phyloP scores from a whole-genome alignment of 768 basidiomycete genomes.

The Suillus discolor region DNA sequence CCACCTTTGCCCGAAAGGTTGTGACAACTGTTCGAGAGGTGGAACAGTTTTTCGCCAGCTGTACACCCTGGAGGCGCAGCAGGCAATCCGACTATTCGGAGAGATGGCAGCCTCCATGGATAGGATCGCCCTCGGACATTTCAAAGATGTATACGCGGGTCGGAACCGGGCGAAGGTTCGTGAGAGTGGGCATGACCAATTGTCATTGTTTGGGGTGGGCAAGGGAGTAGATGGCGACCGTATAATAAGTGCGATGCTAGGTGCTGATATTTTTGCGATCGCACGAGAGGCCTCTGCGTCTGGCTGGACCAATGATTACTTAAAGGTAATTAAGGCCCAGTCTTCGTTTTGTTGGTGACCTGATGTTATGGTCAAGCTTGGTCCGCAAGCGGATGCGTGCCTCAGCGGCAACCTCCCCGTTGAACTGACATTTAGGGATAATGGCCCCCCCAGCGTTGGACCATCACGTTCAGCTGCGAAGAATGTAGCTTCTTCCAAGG shows the following conservation, averaged over 20 bases:
- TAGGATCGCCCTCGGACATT: conserved; percentile 60
- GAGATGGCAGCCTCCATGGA: conserved; percentile 44
- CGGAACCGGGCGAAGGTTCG: conserved; percentile 48
- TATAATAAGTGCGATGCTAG: conserved; percentile 58
- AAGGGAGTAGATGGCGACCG: conserved; percentile 58
- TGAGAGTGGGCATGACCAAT: conserved; percentile 48
- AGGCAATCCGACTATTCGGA: conserved; percentile 61
- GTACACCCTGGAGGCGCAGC: conserved; percentile 58
- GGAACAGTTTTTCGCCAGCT: conserved; percentile 51
- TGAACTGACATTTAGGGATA: conserved; percentile 30
- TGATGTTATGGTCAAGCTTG: conserved; percentile 17
- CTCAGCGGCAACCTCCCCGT: conserved; percentile 20
- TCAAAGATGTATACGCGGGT: conserved; percentile 69
- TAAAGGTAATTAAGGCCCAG: conserved; percentile 42
- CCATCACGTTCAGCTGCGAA: conserved; percentile 3
- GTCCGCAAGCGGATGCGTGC: conserved; percentile 24
- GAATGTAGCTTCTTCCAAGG: conserved; percentile 17
- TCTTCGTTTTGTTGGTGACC: not conserved
- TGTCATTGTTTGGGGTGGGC: conserved; percentile 57
- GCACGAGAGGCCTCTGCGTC: conserved; percentile 48
- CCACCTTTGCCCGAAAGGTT: conserved; percentile 63
- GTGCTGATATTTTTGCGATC: conserved; percentile 49
- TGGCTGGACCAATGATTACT: conserved; percentile 55
- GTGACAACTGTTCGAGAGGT: conserved; percentile 79
- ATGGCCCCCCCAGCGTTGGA: conserved; percentile 16